Evolutionary conservation across 228 moss, liverwort and hornwort species (phyloP), one percentile per base, ranked within the genome.

Genomic region (Sphagnum magellanicum): DNA sequence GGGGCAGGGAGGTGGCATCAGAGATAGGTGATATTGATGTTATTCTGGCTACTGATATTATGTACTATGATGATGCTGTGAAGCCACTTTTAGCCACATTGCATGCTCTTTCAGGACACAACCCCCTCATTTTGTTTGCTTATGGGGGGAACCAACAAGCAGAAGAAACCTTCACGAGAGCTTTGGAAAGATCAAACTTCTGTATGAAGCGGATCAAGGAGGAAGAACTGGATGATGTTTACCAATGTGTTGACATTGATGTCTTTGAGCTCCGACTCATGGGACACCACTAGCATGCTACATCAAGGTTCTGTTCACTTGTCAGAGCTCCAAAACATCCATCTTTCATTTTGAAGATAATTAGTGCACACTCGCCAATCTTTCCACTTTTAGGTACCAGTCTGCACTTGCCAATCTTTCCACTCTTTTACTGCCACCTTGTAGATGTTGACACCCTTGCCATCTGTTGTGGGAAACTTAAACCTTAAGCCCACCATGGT

Each of bases 61-160:
- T 92, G 92, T 88, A 90, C 69, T 79, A 87, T 16, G 73, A 84
- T 50, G 90, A 86, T 72, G 88, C 88, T 32, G 74, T 92, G 46
- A 60, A 76, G 62, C 81, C 88, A 8, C 61, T 92, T 32, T 58
- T 86, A 32, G 63, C 50, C 53, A 83, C 90, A n/a, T 72, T 92
- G 60, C 76, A 74, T 59, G 66, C 63, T 17, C 73, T 92, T 50
- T 83, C 88, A 67, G 80, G 80, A 50, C 71, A 63, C 63, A 53
- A 63, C 32, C 85, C 86, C 0, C 79, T 50, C 16, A 74, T 88
- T 67, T 71, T 88, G 3, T 11, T 92, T 17, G 83, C 88, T 12
- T 88, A 92, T 49, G 92, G 92, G 5, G 72, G 90, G 69, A 92
- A 92, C 16, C 76, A 90, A 63, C 88, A 81, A 70, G 90, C 92